phyloP scores from a whole-genome alignment of 176 grass and related monocot species.

The Aegilops speltoides region DNA sequence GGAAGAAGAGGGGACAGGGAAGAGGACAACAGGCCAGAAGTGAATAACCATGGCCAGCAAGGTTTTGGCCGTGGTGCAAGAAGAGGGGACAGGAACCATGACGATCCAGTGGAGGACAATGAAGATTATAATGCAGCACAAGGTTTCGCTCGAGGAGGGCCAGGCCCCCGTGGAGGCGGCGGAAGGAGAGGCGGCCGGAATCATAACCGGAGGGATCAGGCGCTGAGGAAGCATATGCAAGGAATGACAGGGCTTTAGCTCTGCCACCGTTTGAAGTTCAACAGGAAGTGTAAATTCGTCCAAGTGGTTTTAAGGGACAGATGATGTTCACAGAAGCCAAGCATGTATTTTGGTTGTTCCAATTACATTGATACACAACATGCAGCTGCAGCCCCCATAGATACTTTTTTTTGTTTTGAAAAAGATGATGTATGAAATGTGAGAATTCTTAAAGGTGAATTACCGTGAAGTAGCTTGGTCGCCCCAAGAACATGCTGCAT shows the following conservation, averaged over 20 bases:
- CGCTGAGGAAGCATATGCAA: slow-evolving; percentile 77
- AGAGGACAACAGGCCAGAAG: slow-evolving; percentile 7
- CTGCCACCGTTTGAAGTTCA: background rate
- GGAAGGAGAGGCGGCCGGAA: slow-evolving; percentile 65
- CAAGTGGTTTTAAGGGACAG: slow-evolving; percentile 2
- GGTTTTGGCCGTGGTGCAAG: slow-evolving; percentile 42
- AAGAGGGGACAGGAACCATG: slow-evolving; percentile 38
- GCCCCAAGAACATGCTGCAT: background rate
- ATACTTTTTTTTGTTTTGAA: background rate
- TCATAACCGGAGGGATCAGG: slow-evolving; percentile 61
- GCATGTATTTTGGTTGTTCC: background rate
- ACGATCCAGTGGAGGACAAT: slow-evolving; percentile 19
- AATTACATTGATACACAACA: background rate
- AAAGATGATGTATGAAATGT: background rate
- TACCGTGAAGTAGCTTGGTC: background rate
- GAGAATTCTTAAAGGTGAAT: background rate
- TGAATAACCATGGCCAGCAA: slow-evolving; percentile 21
- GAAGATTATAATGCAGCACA: slow-evolving; percentile 25
- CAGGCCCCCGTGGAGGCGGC: slow-evolving; percentile 35
- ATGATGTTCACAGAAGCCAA: background rate
- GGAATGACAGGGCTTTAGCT: slow-evolving; percentile 55
- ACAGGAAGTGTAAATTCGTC: slow-evolving; percentile 31
- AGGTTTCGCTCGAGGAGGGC: slow-evolving; percentile 35
- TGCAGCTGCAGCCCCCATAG: background rate
- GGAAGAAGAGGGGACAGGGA: slow-evolving; percentile 40